Conservation (phyloP, 768 basidiomycete genomes). For the Suillus variegatus region DNA sequence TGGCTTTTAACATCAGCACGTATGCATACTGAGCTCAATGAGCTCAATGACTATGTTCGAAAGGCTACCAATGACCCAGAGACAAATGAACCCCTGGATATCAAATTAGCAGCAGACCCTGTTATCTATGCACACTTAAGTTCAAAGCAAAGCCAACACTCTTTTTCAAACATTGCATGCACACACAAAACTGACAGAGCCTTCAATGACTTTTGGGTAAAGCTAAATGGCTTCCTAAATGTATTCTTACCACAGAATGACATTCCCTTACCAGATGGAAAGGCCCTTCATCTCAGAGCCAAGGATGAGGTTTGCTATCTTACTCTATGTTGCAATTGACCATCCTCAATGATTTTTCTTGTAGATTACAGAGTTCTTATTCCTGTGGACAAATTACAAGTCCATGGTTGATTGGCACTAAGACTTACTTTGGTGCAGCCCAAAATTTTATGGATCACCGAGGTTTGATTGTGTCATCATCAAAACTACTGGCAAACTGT, state of each 20-base stretch:
- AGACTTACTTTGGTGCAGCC: constrained; percentile 19
- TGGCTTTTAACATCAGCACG: neutral
- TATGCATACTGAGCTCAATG: constrained; percentile 7
- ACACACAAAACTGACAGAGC: neutral
- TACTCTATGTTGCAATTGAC: too few relatives aligned
- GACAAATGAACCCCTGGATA: neutral
- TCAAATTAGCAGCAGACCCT: neutral
- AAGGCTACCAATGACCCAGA: neutral
- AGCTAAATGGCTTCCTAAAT: neutral
- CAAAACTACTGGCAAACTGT: constrained; percentile 4
- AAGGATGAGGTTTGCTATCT: too few relatives aligned
- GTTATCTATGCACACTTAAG: neutral
- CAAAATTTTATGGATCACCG: constrained; percentile 12
- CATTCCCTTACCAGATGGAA: neutral
- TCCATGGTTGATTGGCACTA: constrained; percentile 18
- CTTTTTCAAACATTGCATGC: neutral
- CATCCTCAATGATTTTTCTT: neutral
- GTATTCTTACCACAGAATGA: neutral
- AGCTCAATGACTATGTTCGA: neutral
- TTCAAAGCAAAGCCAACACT: neutral
- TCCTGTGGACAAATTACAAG: constrained; percentile 18
- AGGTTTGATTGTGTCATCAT: constrained; percentile 30
- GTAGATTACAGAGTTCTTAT: neutral
- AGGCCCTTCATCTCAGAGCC: neutral
- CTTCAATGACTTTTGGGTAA: neutral